Base-by-base conservation (phyloP, 192 early-diverging fungal species). In the Entrophospora sp. region DNA sequence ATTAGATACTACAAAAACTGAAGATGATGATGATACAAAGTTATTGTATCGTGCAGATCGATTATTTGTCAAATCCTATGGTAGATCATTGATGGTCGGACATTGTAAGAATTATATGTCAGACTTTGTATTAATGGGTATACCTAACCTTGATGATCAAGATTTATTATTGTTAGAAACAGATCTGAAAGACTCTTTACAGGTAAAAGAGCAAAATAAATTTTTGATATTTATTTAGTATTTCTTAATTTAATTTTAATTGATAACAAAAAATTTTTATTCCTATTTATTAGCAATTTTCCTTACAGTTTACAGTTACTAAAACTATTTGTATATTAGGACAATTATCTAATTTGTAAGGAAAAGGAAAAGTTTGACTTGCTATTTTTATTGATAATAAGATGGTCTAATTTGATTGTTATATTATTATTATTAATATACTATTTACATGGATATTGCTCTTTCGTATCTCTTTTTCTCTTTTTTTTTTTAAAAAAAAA, bases 81-180 rank as follows among this genome's bases (percentile, higher is more conserved):
- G 81, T 5, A 69, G 81, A 31, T 83, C 81, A 16, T 53, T 83
- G 24, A 83, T 83, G 81, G 81, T 69, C 25, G 75, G 77, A 4
- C 81, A 77, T 25, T 75, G 77, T 38, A 73, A 80, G 10, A 65
- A 45, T 9, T 83, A 83, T 36, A 80, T 79, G 69, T 72, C 81
- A 0, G 81, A 83, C 31, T 83, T 83, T 71, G 81, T 78, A 8
- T 61, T 83, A 16, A 80, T 83, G 79, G 81, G 81, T 8, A 65
- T 83, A 4, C 79, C 79, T 12, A 72, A 77, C 25, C 66, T 57
- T n/a, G 77, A 80, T 48, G 25, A 44, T 45, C 65, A 73, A 35
- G 73, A 72, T 48, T 73, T 74, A n/a, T n/a, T n/a, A n/a, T n/a
- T n/a, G 1, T 71, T 83, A 48, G 72, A 77, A 24, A 64, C 67